Base-by-base conservation (phyloP, 2,329 filamentous ascomycete genomes). In the Aspergillus sp. region DNA sequence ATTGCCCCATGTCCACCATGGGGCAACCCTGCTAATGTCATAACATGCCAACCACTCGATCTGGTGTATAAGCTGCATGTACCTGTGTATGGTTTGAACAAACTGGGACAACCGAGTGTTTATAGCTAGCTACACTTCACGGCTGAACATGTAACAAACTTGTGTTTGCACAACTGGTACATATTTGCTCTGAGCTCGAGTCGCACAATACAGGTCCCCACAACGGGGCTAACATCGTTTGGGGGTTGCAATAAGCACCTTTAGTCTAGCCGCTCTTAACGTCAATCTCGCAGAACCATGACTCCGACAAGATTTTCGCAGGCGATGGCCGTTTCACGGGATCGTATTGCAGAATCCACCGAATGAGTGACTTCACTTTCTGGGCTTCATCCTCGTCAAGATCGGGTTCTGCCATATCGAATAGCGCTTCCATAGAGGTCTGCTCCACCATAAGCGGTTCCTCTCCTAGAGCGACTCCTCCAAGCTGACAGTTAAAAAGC, bases 341-440 rank as follows among this genome's bases (percentile, higher is more conserved):
- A 55, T 67, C 64, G 57, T 66, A 68, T 49, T 63, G 58, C 47
- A 70, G 51, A 44, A 66, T 67, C 55, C 59, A 55, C 48, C 59
- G 55, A 48, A 67, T 64, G 5, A 68, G 54, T 25, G 59, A 44
- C 43, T 62, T 62, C 40, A 69, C 49, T 52, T 62, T 48, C 10
- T 49, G 17, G 10, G 60, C 59, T 58, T 70, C 23, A 2, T 25
- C 65, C 43, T 61, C 56, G 54, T 57, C 57, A 42, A 67, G 56
- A 34, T 64, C 53, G 32, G 61, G 59, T 41, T 56, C 59, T 44
- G 58, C 44, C 55, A 49, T 25, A 43, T 61, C 60, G 44, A 60
- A 68, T 53, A 44, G 56, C 44, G 56, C 52, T 56, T 69, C 65
- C 36, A 68, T 57, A 32, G 54, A 56, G 17, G 17, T 41, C 58